Conservation (phyloP, 768 basidiomycete species). For the Leccinellum rugosiceps region DNA sequence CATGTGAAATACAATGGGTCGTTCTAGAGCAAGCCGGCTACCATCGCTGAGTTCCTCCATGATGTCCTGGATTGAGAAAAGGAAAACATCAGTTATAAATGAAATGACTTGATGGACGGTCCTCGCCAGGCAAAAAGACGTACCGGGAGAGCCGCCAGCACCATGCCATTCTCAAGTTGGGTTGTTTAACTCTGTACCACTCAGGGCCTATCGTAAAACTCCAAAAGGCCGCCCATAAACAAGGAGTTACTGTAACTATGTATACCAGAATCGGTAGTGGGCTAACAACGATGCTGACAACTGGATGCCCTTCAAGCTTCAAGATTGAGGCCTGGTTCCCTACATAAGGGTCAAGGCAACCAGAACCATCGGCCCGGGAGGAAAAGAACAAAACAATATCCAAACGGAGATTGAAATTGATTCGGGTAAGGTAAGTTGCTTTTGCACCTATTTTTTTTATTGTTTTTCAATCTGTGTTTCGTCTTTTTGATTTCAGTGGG, state of each 20-base stretch:
- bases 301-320: background rate
- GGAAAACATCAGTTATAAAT: background rate
- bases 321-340: background rate
- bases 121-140: background rate
- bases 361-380: too few relatives aligned
- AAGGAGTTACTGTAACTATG: background rate
- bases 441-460: background rate
- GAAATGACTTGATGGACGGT: background rate
- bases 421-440: too few relatives aligned
- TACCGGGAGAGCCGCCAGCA: background rate
- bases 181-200: background rate
- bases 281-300: background rate
- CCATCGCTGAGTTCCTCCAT: background rate
- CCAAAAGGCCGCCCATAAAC: background rate
- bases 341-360: too few relatives aligned
- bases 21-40: background rate
- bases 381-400: background rate
- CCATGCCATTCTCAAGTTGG: background rate
- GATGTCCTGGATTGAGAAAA: background rate
- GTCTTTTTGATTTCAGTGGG: slow-evolving; percentile 8
- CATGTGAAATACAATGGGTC: background rate
- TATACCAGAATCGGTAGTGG: background rate
- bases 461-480: background rate
- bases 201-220: background rate
- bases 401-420: background rate